Evolutionary conservation across 1,139 yeast genomes (phyloP).

Genomic region (Suhomyces wounanorum): DNA sequence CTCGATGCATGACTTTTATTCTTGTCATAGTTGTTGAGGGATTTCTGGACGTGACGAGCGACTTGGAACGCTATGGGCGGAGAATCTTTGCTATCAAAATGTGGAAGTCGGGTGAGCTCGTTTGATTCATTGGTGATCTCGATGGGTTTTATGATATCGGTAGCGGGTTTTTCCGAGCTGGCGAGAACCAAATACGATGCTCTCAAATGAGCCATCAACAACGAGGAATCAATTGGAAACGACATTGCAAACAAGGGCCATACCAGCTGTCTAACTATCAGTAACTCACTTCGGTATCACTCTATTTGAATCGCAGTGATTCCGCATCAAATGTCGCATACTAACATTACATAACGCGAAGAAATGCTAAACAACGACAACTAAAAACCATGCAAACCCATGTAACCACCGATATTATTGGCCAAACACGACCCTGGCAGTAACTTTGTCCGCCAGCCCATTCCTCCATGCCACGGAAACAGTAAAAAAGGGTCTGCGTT

Average conservation of each 20-base stretch:
- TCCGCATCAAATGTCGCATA: background rate
- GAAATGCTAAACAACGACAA: too few relatives aligned
- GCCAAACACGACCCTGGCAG: too few relatives aligned
- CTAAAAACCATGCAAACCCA: too few relatives aligned
- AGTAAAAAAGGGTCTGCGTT: background rate
- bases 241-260: conserved; percentile 27
- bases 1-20: background rate
- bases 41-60: conserved; percentile 24
- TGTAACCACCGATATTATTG: too few relatives aligned
- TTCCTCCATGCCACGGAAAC: too few relatives aligned
- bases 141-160: conserved; percentile 26
- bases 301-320: background rate
- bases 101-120: background rate
- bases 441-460: too few relatives aligned
- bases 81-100: conserved; percentile 24
- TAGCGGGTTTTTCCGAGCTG: conserved; percentile 30
- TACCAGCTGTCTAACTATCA: background rate
- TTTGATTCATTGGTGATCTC: conserved; percentile 3
- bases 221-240: conserved; percentile 36
- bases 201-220: conserved; percentile 35
- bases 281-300: background rate
- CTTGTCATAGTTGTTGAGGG: conserved; percentile 6
- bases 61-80: conserved; percentile 40
- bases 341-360: too few relatives aligned
- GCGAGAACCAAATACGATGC: conserved; percentile 31